Conservation (phyloP, 148 eudicot species). For the Amaranthus palmeri region DNA sequence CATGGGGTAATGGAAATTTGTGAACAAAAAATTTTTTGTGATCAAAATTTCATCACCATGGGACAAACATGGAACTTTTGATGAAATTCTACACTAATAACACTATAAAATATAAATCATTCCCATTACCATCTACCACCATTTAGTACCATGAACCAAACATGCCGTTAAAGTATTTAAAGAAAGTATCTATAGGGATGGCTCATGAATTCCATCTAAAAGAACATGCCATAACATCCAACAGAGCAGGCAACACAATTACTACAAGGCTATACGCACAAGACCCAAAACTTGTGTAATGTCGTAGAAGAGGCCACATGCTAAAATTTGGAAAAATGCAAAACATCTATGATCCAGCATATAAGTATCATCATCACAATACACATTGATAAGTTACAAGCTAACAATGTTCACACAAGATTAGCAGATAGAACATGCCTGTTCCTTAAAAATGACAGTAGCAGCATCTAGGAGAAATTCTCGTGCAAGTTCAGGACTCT, state of each 20-base stretch:
- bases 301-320: neutral
- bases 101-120: no score
- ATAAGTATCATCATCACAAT: neutral
- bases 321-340: neutral
- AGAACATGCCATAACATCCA: constrained; percentile 1
- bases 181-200: neutral
- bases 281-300: neutral
- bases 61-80: no score
- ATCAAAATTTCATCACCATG: no score
- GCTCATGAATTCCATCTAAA: neutral
- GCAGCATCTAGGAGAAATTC: constrained; percentile 98
- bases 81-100: no score
- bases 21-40: no score
- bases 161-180: no score
- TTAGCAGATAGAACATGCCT: constrained; percentile 47
- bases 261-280: neutral
- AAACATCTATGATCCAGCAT: neutral
- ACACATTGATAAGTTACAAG: constrained; percentile 3
- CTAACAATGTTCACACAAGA: neutral
- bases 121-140: no score
- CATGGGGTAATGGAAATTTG: no score
- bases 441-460: constrained; percentile 96
- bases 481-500: constrained; percentile 99
- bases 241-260: neutral
- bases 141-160: no score